A percentile compares a stretch with the other conserved stretches of the same genome.
phyloP scores from a whole-genome alignment of 73 alveolate species.

The Tetrahymena thermophila region DNA sequence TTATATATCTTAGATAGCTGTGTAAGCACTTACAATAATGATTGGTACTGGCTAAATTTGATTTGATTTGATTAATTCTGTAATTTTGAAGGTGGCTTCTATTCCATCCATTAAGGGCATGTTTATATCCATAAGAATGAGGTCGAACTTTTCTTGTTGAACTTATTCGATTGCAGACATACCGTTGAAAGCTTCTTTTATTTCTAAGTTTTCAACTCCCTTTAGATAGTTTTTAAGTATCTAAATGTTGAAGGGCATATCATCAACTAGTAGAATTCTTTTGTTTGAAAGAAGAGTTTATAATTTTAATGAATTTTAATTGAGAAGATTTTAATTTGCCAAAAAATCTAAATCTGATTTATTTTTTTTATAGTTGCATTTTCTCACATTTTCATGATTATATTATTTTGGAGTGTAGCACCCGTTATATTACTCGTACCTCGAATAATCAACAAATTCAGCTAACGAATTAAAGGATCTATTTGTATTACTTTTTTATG shows the following conservation, averaged over 20 bases:
- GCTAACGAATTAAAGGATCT: not conserved
- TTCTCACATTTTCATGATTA: not conserved
- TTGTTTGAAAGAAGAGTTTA: not conserved
- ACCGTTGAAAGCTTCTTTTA: not conserved
- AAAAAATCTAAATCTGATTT: not conserved
- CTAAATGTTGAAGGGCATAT: not conserved
- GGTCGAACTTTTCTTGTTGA: not conserved
- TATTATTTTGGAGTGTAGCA: not conserved
- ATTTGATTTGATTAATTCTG: not conserved
- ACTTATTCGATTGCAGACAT: not conserved
- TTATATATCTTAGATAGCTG: not conserved
- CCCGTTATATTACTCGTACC: not conserved
- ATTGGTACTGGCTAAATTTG: not conserved
- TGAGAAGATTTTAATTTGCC: not conserved
- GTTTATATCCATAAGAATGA: not conserved
- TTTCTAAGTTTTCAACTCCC: not conserved
- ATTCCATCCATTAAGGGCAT: not conserved
- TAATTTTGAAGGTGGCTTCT: not conserved
- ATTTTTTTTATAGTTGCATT: not conserved
- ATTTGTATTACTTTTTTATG: not conserved
- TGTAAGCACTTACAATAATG: not conserved
- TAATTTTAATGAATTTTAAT: not conserved
- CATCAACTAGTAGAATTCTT: not conserved
- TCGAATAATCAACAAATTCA: not conserved
- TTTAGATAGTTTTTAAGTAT: not conserved